phyloP scores from a whole-genome alignment of 1,284 basidiomycete genomes.

The Rhizopogon hawkerae region DNA sequence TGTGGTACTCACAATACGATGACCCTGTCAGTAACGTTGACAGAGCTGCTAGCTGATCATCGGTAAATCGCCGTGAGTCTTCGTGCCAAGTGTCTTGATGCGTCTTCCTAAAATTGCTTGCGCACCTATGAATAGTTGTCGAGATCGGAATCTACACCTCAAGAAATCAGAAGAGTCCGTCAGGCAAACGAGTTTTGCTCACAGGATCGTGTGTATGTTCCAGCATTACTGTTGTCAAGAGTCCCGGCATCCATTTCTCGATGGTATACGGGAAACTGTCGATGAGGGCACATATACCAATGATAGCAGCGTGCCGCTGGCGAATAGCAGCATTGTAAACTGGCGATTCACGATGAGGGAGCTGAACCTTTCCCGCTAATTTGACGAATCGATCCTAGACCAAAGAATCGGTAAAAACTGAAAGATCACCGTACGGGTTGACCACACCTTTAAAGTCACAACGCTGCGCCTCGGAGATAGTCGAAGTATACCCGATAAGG shows the following conservation, averaged over 20 bases:
- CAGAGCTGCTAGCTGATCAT: constrained; percentile 62
- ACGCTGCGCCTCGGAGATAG: constrained; percentile 72
- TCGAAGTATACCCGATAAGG: constrained; percentile 72
- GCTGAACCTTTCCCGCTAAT: constrained; percentile 49
- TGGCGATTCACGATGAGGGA: constrained; percentile 49
- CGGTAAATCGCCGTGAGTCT: constrained; percentile 66
- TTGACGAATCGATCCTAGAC: constrained; percentile 59
- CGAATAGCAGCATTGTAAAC: constrained; percentile 58
- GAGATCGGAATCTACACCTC: constrained; percentile 56
- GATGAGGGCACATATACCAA: constrained; percentile 72
- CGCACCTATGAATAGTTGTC: constrained; percentile 63
- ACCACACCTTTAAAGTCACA: constrained; percentile 52
- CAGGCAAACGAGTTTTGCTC: constrained; percentile 14
- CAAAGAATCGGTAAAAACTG: background rate
- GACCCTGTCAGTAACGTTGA: constrained; percentile 67
- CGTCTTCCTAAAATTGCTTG: constrained; percentile 68
- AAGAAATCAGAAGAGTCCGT: constrained; percentile 3
- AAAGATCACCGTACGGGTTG: background rate
- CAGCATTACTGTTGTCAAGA: constrained; percentile 63
- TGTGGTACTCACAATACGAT: constrained; percentile 51
- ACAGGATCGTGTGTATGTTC: constrained; percentile 79
- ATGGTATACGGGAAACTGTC: constrained; percentile 82
- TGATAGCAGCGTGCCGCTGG: constrained; percentile 69
- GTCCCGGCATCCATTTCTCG: constrained; percentile 76
- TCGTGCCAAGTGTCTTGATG: constrained; percentile 83